phyloP scores from a whole-genome alignment of 2,329 filamentous ascomycete species.

The Leptographium procerum region DNA sequence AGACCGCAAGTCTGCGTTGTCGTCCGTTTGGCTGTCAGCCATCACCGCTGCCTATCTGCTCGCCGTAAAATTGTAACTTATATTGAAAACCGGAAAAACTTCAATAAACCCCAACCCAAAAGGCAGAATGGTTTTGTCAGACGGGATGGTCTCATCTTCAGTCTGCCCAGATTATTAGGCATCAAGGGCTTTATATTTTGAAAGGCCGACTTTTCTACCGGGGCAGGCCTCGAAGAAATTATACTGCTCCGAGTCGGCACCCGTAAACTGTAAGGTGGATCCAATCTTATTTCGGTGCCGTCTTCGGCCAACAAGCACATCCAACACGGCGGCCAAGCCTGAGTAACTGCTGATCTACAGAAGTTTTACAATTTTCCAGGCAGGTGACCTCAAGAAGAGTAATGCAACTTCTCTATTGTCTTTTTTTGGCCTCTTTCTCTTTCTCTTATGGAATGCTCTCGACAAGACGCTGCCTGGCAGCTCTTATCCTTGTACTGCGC shows the following conservation, averaged over 20 bases:
- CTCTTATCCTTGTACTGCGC: neutral
- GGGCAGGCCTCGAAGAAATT: neutral
- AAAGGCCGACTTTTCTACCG: neutral
- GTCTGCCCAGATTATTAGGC: neutral
- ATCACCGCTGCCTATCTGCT: neutral
- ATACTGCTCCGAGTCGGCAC: neutral
- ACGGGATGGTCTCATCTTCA: neutral
- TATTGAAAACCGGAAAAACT: neutral
- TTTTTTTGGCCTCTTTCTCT: neutral
- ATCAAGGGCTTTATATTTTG: neutral
- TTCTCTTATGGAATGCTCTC: neutral
- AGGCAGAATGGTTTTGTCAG: neutral
- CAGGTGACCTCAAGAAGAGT: neutral
- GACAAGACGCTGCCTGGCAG: too few relatives aligned
- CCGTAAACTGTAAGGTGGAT: neutral
- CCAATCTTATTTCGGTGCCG: neutral
- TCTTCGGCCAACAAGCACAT: neutral
- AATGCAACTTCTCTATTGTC: neutral
- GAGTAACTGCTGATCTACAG: neutral
- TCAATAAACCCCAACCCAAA: neutral
- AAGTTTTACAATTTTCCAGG: neutral
- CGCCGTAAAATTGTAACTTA: too few relatives aligned
- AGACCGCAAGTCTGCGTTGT: neutral
- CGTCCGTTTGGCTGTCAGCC: neutral
- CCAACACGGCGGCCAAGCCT: neutral